Base-by-base conservation (phyloP, 148 eudicot genomes). In the Amaranthus cruentus region DNA sequence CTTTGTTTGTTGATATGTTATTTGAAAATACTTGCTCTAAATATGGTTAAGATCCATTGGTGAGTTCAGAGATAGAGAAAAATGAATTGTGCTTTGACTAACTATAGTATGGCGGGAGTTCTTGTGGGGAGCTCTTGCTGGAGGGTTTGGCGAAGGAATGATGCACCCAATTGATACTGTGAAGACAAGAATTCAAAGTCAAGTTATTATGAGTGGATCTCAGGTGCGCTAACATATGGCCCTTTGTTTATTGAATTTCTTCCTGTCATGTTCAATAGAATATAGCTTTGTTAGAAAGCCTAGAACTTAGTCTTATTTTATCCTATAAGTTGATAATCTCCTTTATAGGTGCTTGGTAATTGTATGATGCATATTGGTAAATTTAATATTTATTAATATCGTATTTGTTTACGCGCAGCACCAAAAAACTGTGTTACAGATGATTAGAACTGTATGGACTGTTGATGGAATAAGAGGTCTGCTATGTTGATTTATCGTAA, bases 81-180 rank as follows among this genome's bases (percentile, higher is more conserved):
- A 28, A 11, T 47, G 55, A 70, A 5, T 55, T 75, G 54, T 76
- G 5, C 38, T 77, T 75, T 81, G 15, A 15, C 62, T 78, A 55
- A 61, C 14, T 87, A 83, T 80, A 93, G 98, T 93, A 60, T 88
- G 98, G 93, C 86, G 89, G 66, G 98, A 93, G 65, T 93, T 93
- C 76, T 63, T 89, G 58, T 93, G 87, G 86, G 98, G 98, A 63
- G 96, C 81, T 43, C 84, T 93, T 82, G 98, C 98, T 63, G 98
- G 98, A 70, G 98, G 91, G 28, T 84, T 93, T 79, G 98, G 98
- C 61, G 98, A 93, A 84, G 98, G 98, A 66, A 81, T 86, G 89
- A 84, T 93, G 98, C 96, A 93, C 76, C 98, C 98, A 12, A 82
- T 93, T 76, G 98, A 93, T 83, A 93, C 98, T 13, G 79, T 93